Evolutionary conservation across 2,329 filamentous ascomycete genomes (phyloP).

Genomic region (Cladosporium austrohemisphaericum): DNA sequence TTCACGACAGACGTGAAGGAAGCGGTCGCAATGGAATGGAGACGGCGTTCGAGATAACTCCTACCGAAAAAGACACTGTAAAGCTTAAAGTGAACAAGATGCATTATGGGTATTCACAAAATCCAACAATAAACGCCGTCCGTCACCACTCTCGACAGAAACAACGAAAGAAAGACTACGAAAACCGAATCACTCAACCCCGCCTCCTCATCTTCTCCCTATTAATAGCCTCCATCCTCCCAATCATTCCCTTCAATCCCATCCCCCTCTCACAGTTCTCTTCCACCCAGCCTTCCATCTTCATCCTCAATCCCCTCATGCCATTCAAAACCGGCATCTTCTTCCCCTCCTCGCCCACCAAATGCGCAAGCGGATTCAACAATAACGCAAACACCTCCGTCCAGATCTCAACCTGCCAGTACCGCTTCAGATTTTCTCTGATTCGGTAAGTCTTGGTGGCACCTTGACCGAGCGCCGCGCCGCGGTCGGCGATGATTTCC

Average conservation of each 20-base stretch:
- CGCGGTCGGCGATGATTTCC: slow-evolving; percentile 59
- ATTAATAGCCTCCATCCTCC: slow-evolving; percentile 65
- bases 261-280: slow-evolving; percentile 75
- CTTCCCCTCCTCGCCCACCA: slow-evolving; percentile 61
- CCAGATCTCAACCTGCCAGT: slow-evolving; percentile 97
- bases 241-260: slow-evolving; percentile 53
- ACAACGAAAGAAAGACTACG: no score
- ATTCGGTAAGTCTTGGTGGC: slow-evolving; percentile 70
- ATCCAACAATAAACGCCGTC: no score
- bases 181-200: slow-evolving; percentile 8
- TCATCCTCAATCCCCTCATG: slow-evolving; percentile 65
- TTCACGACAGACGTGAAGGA: no score
- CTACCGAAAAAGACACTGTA: no score
- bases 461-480: slow-evolving; percentile 51
- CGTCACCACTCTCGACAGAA: no score
- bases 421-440: slow-evolving; percentile 80
- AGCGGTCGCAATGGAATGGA: no score
- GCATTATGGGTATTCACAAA: no score
- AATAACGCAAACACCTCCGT: slow-evolving; percentile 74
- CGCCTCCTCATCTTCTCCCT: slow-evolving; percentile 42
- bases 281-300: slow-evolving; percentile 82
- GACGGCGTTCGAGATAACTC: no score
- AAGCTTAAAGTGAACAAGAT: no score
- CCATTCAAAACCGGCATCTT: slow-evolving; percentile 69
- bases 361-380: slow-evolving; percentile 71